Evolutionary conservation across 306 rosid species (phyloP).

Genomic region (Prunus padus): DNA sequence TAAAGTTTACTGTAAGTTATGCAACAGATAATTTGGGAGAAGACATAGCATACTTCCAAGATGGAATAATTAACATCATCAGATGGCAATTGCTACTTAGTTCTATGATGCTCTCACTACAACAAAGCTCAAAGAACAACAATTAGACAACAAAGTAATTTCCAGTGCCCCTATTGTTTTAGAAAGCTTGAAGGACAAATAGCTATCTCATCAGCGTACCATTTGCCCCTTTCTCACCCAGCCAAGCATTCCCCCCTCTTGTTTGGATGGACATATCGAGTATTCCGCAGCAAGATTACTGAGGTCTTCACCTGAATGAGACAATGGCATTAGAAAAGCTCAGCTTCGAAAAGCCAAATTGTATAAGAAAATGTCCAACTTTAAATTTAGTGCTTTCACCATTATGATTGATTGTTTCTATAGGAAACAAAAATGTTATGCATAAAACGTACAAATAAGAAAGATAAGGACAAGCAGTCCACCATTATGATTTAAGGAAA

Average conservation of each 20-base stretch:
- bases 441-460: background rate
- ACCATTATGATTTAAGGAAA: background rate
- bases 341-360: background rate
- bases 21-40: background rate
- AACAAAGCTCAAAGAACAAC: background rate
- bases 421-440: background rate
- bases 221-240: slow-evolving; percentile 94
- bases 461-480: background rate
- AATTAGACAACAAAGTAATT: slow-evolving; percentile 9
- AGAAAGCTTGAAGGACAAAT: slow-evolving; percentile 15
- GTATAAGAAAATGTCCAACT: slow-evolving; percentile 1
- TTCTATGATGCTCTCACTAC: background rate
- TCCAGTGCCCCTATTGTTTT: background rate
- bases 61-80: background rate
- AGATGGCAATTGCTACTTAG: background rate
- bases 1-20: background rate
- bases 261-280: slow-evolving; percentile 89
- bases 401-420: background rate
- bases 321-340: slow-evolving; percentile 21
- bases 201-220: slow-evolving; percentile 43
- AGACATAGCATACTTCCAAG: slow-evolving; percentile 4
- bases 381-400: background rate
- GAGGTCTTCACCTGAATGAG: slow-evolving; percentile 77
- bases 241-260: slow-evolving; percentile 94
- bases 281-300: slow-evolving; percentile 87